phyloP scores from a whole-genome alignment of 2,329 filamentous ascomycete genomes.

The Fonsecaea erecta region DNA sequence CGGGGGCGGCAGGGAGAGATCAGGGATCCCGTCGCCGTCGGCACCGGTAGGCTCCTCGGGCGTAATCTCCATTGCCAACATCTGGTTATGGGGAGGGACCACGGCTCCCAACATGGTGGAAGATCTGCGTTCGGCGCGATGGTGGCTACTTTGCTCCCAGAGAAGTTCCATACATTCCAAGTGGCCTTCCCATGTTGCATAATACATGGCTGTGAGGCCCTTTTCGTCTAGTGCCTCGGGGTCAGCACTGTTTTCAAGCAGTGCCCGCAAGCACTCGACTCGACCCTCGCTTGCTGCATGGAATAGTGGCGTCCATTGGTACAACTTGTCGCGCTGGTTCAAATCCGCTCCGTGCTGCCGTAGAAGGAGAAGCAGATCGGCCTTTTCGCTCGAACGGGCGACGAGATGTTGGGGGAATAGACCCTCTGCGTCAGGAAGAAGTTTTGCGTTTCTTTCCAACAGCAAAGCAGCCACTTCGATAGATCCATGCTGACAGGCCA shows the following conservation, averaged over 20 bases:
- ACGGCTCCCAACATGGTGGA: slow-evolving; percentile 24
- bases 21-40: slow-evolving; percentile 79
- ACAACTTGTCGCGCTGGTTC: slow-evolving; percentile 91
- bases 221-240: slow-evolving; percentile 88
- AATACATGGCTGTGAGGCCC: slow-evolving; percentile 91
- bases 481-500: slow-evolving; percentile 93
- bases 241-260: slow-evolving; percentile 79
- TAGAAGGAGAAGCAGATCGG: slow-evolving; percentile 77
- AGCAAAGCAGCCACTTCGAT: slow-evolving; percentile 82
- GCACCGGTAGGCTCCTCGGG: slow-evolving; percentile 22
- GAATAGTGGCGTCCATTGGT: slow-evolving; percentile 95
- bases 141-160: slow-evolving; percentile 44
- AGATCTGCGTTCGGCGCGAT: slow-evolving; percentile 23
- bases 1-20: slow-evolving; percentile 88
- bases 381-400: slow-evolving; percentile 81
- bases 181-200: slow-evolving; percentile 97
- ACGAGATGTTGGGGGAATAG: slow-evolving; percentile 97
- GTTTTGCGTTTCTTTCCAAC: slow-evolving; percentile 75
- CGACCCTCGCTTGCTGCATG: slow-evolving; percentile 97
- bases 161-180: slow-evolving; percentile 91
- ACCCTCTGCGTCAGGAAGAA: slow-evolving; percentile 94
- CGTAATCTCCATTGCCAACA: slow-evolving; percentile 35
- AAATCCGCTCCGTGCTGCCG: slow-evolving; percentile 86
- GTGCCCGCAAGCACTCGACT: slow-evolving; percentile 79
- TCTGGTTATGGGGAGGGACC: slow-evolving; percentile 27